These are phyloP conservation scores for Candida awuae DNA, from an alignment of 805 yeast genomes.

Conservation along the genomic window DNA sequence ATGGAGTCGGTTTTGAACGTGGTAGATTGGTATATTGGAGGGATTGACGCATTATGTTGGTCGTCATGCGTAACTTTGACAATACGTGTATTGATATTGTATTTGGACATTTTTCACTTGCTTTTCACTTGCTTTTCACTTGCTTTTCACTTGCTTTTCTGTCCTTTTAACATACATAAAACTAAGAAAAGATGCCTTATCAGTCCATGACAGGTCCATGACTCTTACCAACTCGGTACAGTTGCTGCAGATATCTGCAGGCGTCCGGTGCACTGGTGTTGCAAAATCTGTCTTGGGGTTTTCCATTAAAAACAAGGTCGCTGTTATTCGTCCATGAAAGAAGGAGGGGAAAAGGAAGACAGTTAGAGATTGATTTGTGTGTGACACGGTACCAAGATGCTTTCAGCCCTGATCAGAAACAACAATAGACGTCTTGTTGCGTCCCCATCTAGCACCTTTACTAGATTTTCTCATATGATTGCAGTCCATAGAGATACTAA, in stretches of 20 bases:
- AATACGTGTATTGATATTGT: constrained; percentile 46
- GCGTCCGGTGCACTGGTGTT: too few relatives aligned
- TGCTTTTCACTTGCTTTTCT: not conserved
- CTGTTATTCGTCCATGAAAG: too few relatives aligned
- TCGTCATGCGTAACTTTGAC: constrained; percentile 57
- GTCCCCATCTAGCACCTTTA: constrained; percentile 2
- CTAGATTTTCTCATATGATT: constrained; percentile 26
- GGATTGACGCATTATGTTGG: constrained; percentile 69
- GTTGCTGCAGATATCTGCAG: too few relatives aligned
- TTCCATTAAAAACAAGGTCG: too few relatives aligned
- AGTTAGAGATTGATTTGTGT: too few relatives aligned
- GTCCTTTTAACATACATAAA: not conserved
- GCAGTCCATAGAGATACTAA: constrained; percentile 69
- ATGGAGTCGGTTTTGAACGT: constrained; percentile 79
- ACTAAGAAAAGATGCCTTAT: constrained; percentile 1
- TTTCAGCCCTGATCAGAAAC: constrained; percentile 5
- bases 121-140: too few relatives aligned
- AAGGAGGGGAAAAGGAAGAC: too few relatives aligned
- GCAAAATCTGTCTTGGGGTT: too few relatives aligned
- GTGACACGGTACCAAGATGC: not conserved
- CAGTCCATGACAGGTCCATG: too few relatives aligned
- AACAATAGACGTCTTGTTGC: not conserved
- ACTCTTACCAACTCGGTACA: too few relatives aligned
- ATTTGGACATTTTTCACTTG: not conserved
- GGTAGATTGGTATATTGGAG: constrained; percentile 91